Conservation (phyloP, 192 early-diverging fungal genomes). For the Chytriomyces hyalinus region DNA sequence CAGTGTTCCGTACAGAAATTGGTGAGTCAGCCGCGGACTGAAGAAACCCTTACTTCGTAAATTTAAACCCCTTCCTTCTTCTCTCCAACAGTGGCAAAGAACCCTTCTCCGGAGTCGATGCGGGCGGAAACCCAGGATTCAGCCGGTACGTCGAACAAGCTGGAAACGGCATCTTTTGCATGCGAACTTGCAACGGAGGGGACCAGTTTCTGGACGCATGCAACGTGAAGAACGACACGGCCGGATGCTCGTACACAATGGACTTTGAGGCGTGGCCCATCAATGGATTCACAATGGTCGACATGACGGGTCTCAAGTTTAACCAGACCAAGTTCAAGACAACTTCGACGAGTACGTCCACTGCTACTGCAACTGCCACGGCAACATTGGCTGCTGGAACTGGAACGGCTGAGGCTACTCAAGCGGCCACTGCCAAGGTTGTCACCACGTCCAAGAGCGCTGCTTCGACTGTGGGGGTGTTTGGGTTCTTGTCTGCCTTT, state of each 20-base stretch:
- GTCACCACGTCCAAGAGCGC: background rate
- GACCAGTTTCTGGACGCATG: background rate
- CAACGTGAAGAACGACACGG: slow-evolving; percentile 11
- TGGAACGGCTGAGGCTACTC: slow-evolving; percentile 11
- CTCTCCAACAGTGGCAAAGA: slow-evolving; percentile 39
- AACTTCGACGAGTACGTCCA: background rate
- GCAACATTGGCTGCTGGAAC: background rate
- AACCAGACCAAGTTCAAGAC: slow-evolving; percentile 1
- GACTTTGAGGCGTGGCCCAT: background rate
- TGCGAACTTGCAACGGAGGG: slow-evolving; percentile 34
- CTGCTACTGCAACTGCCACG: slow-evolving; percentile 1
- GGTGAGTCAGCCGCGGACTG: background rate
- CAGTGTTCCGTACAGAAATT: slow-evolving; percentile 4
- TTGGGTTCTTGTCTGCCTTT: too few relatives aligned
- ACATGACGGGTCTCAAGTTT: background rate
- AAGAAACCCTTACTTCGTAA: background rate
- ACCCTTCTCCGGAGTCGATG: slow-evolving; percentile 41
- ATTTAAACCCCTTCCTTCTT: background rate
- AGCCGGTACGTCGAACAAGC: slow-evolving; percentile 39
- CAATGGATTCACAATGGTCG: slow-evolving; percentile 11
- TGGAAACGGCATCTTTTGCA: slow-evolving; percentile 47
- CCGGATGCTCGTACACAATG: slow-evolving; percentile 18
- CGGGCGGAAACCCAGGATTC: slow-evolving; percentile 8
- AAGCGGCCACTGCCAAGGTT: background rate
- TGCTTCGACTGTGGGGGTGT: background rate